Evolutionary conservation across 2,329 filamentous ascomycete genomes (phyloP).

Genomic region (Sphaerulina musiva): DNA sequence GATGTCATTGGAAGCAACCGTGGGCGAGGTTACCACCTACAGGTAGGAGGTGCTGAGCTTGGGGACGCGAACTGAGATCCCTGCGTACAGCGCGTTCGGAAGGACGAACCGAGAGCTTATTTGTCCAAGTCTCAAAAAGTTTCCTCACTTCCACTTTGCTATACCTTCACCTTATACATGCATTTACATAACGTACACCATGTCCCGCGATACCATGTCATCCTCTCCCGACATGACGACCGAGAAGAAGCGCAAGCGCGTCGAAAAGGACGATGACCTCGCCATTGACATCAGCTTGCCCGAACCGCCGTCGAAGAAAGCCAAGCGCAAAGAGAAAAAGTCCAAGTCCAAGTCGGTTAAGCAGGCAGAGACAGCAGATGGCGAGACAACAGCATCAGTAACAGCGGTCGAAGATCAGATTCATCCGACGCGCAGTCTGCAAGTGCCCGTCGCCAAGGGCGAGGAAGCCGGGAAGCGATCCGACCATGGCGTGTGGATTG

Average conservation of each 20-base stretch:
- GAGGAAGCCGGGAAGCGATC: slow-evolving; percentile 50
- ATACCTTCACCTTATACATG: neutral
- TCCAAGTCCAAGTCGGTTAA: slow-evolving; percentile 21
- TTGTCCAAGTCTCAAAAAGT: neutral
- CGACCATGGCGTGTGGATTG: slow-evolving; percentile 86
- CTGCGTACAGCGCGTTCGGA: slow-evolving; percentile 1
- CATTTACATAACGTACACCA: no score
- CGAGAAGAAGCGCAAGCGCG: slow-evolving; percentile 60
- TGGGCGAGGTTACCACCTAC: neutral
- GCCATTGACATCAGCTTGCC: slow-evolving; percentile 86
- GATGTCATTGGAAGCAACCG: neutral
- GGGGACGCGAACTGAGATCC: slow-evolving; percentile 1
- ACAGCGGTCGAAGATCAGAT: slow-evolving; percentile 9
- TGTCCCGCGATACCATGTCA: slow-evolving; percentile 7
- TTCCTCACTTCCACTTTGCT: neutral
- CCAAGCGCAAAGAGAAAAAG: slow-evolving; percentile 83
- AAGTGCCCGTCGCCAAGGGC: slow-evolving; percentile 11
- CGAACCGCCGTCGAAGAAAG: slow-evolving; percentile 92
- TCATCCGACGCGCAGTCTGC: slow-evolving; percentile 8
- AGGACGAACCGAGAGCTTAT: slow-evolving; percentile 1
- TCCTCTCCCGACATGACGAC: slow-evolving; percentile 10
- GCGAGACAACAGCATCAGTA: neutral
- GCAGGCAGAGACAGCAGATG: no score
- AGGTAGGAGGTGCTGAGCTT: neutral
- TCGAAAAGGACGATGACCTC: slow-evolving; percentile 51